A percentile compares a stretch with the other conserved stretches of the same genome.
phyloP scores from a whole-genome alignment of 768 basidiomycete genomes.

The Hygrocybe punicea region DNA sequence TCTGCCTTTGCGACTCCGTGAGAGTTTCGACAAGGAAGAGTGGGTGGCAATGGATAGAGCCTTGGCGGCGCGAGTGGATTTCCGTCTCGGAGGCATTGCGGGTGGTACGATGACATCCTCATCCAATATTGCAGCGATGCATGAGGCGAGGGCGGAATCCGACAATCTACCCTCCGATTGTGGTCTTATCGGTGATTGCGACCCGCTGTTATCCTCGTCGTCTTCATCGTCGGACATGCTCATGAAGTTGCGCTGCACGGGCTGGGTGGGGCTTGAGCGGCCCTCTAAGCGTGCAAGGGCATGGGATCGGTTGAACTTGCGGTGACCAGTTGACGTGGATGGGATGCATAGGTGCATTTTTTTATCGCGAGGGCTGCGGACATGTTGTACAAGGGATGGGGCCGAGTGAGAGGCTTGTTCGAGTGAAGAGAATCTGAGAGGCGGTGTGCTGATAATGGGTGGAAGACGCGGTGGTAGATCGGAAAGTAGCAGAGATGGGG shows the following conservation, averaged over 20 bases:
- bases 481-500: slow-evolving; percentile 4
- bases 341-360: neutral
- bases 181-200: neutral
- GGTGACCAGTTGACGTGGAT: slow-evolving; percentile 1
- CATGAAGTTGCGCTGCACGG: slow-evolving; percentile 1
- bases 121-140: neutral
- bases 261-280: neutral
- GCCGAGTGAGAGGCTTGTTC: neutral
- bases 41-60: no score
- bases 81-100: neutral
- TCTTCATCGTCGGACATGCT: slow-evolving; percentile 6
- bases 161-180: neutral
- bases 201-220: neutral
- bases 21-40: neutral
- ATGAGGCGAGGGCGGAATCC: neutral
- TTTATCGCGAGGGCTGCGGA: neutral
- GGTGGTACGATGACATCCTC: neutral
- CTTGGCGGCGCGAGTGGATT: neutral
- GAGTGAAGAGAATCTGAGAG: neutral
- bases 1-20: neutral
- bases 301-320: neutral
- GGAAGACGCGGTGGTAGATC: slow-evolving; percentile 32
- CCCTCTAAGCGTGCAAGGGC: slow-evolving; percentile 6
- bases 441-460: neutral
- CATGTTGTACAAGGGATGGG: neutral